These are phyloP conservation scores for Hsuehochloa calcarea DNA, from an alignment of 176 grass and related monocot species.

Conservation along the genomic window DNA sequence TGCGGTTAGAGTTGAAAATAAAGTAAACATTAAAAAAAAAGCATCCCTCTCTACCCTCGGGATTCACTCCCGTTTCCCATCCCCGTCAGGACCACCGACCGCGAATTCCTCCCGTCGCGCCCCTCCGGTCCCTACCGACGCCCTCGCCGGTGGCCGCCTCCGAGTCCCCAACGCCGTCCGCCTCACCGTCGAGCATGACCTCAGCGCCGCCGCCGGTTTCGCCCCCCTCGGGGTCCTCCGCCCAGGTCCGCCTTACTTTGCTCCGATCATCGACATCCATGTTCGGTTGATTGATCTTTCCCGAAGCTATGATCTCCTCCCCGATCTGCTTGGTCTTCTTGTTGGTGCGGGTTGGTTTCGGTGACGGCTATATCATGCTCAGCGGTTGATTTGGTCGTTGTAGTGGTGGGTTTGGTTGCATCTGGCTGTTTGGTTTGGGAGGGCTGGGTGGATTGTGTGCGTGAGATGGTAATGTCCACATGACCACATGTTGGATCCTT, in stretches of 20 bases:
- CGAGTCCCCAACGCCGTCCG: neutral
- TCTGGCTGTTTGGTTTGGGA: neutral
- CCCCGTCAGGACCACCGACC: neutral
- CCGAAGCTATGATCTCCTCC: neutral
- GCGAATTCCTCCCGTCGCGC: neutral
- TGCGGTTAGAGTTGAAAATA: too few relatives aligned
- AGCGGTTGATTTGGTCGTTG: neutral
- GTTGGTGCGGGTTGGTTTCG: neutral
- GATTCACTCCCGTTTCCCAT: neutral
- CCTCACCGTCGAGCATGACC: slow-evolving; percentile 14
- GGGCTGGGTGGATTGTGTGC: neutral
- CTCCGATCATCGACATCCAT: neutral
- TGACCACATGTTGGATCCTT: neutral
- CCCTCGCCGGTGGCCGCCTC: neutral
- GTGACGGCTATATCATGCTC: neutral
- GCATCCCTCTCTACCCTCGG: neutral
- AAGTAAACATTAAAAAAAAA: too few relatives aligned
- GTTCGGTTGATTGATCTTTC: neutral
- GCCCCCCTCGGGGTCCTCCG: neutral
- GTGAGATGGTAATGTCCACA: neutral
- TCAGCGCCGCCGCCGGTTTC: neutral
- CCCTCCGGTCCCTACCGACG: neutral
- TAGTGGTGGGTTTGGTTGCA: slow-evolving; percentile 3
- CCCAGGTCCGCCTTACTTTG: slow-evolving; percentile 20
- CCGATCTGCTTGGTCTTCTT: neutral